Evolutionary conservation across 768 basidiomycete genomes (phyloP).

Genomic region (Cystobasidium ongulense): DNA sequence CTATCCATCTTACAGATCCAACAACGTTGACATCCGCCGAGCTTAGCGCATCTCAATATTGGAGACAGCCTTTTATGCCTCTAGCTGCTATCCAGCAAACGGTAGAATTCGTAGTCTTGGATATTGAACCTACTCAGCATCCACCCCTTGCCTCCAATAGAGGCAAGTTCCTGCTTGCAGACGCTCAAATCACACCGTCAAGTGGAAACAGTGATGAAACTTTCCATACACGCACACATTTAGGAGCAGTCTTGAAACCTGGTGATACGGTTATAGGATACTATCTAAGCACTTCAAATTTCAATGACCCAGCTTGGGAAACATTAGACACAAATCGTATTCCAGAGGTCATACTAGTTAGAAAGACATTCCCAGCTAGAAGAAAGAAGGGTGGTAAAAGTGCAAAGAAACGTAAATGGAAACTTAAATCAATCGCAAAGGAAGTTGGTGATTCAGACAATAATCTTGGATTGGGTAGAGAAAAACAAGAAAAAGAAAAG

Average conservation of each 20-base stretch:
- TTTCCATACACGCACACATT: slow-evolving; percentile 90
- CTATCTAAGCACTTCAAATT: slow-evolving; percentile 78
- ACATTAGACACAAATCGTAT: slow-evolving; percentile 54
- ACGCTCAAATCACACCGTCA: slow-evolving; percentile 79
- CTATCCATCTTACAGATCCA: slow-evolving; percentile 82
- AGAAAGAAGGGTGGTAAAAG: slow-evolving; percentile 63
- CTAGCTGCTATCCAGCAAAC: slow-evolving; percentile 76
- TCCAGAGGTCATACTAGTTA: slow-evolving; percentile 85
- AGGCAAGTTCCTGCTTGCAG: slow-evolving; percentile 74
- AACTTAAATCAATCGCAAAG: slow-evolving; percentile 65
- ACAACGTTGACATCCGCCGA: slow-evolving; percentile 75
- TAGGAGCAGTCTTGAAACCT: slow-evolving; percentile 85
- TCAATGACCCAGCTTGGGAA: slow-evolving; percentile 76
- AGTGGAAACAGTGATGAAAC: slow-evolving; percentile 68
- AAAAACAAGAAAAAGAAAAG: slow-evolving; percentile 11
- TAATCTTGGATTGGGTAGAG: slow-evolving; percentile 50
- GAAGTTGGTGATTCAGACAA: slow-evolving; percentile 61
- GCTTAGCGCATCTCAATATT: slow-evolving; percentile 67
- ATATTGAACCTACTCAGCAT: slow-evolving; percentile 67
- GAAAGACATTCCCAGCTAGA: slow-evolving; percentile 89
- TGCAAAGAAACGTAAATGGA: slow-evolving; percentile 66
- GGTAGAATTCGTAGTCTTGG: slow-evolving; percentile 88
- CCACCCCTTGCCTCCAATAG: slow-evolving; percentile 48
- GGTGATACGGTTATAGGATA: slow-evolving; percentile 91
- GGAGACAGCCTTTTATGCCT: slow-evolving; percentile 81